Conservation (phyloP, 768 basidiomycete species). For the Termitomyces titanicus region DNA sequence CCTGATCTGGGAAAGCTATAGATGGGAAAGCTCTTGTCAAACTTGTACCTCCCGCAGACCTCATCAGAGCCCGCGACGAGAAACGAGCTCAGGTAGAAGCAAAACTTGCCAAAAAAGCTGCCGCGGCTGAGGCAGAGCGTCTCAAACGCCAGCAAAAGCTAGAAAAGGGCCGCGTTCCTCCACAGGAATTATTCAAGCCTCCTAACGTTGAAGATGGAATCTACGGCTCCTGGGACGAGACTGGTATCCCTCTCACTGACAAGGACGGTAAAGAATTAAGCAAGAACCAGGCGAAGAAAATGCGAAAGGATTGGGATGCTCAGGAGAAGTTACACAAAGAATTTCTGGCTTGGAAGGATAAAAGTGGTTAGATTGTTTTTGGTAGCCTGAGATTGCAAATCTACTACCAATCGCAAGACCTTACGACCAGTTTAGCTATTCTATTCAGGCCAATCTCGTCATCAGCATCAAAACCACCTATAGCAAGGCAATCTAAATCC, state of each 20-base stretch:
- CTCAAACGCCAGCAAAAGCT: conserved; percentile 72
- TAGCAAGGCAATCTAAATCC: conserved; percentile 81
- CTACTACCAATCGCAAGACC: conserved; percentile 60
- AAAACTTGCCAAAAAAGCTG: conserved; percentile 79
- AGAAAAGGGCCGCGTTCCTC: conserved; percentile 78
- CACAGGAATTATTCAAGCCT: conserved; percentile 79
- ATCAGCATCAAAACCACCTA: conserved; percentile 69
- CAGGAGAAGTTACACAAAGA: conserved; percentile 84
- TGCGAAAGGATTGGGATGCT: conserved; percentile 63
- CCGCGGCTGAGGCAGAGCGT: conserved; percentile 57
- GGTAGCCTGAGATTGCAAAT: not conserved
- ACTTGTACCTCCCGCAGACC: conserved; percentile 75
- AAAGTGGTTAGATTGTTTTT: conserved; percentile 15
- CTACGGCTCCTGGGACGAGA: conserved; percentile 84
- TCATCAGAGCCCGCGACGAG: conserved; percentile 85
- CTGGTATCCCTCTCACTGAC: conserved; percentile 84
- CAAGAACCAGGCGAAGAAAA: conserved; percentile 77
- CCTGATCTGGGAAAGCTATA: conserved; percentile 24
- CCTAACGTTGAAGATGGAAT: conserved; percentile 68
- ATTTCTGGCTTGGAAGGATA: conserved; percentile 48
- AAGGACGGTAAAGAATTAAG: conserved; percentile 79
- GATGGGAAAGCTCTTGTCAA: conserved; percentile 97
- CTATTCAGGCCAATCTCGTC: conserved; percentile 76
- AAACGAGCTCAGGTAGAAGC: conserved; percentile 73
- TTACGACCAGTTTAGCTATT: conserved; percentile 64